These are phyloP conservation scores for Limonium bicolor DNA, from an alignment of 148 eudicot species.

Conservation along the genomic window DNA sequence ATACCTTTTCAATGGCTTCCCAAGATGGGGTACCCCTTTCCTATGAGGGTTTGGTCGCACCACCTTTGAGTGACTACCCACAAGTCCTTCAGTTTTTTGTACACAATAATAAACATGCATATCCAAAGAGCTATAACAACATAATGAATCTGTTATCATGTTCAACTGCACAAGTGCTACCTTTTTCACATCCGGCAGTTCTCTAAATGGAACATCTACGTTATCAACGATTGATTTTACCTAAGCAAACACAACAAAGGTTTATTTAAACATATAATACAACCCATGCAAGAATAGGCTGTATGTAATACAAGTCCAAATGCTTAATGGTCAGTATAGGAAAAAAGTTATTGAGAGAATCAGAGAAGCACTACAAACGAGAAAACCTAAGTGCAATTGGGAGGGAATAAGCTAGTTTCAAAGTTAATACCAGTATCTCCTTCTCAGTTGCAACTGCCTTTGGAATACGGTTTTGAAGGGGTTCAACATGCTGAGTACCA, in stretches of 20 bases:
- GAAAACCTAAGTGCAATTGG: too few relatives aligned
- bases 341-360: too few relatives aligned
- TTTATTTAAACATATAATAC: too few relatives aligned
- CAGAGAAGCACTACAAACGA: too few relatives aligned
- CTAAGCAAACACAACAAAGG: constrained; percentile 29
- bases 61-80: constrained; percentile 82
- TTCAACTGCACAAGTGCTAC: constrained; percentile 16
- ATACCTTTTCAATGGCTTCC: constrained; percentile 74
- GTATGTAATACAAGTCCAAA: too few relatives aligned
- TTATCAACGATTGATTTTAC: constrained; percentile 86
- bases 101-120: constrained; percentile 4
- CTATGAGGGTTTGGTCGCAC: constrained; percentile 94
- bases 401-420: too few relatives aligned
- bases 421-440: too few relatives aligned
- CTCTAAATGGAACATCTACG: constrained; percentile 83
- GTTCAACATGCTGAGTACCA: constrained; percentile 86
- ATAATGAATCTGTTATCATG: too few relatives aligned
- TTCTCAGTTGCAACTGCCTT: constrained; percentile 58
- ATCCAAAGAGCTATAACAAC: too few relatives aligned
- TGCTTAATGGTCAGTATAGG: too few relatives aligned
- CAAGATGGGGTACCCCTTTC: constrained; percentile 56
- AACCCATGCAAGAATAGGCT: constrained; percentile 2
- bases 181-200: constrained; percentile 97
- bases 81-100: constrained; percentile 94
- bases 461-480: constrained; percentile 75